Percentiles rank a stretch among this genome's conserved stretches.
Evolutionary conservation across 129 eudicot genomes (phyloP).

Genomic region (Rutidosis leptorrhynchoides): DNA sequence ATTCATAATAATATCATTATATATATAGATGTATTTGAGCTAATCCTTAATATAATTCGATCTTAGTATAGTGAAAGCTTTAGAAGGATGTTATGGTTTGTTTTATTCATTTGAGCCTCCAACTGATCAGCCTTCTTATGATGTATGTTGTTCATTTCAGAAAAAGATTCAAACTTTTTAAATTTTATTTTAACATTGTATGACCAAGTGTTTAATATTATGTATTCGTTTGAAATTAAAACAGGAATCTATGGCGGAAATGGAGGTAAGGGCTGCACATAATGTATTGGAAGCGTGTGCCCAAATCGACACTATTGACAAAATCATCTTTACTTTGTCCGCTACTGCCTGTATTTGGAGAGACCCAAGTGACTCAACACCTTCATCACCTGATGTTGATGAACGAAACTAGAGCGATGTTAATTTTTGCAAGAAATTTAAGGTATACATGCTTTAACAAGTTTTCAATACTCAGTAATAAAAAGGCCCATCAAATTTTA

Average conservation of each 20-base stretch:
- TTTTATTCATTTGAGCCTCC: conserved; percentile 85
- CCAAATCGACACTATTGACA: conserved; percentile 64
- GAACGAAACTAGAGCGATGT: conserved; percentile 74
- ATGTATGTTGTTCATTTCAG: conserved; percentile 37
- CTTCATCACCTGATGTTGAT: conserved; percentile 45
- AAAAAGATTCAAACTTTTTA: neutral
- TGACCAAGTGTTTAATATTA: neutral
- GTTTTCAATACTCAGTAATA: neutral
- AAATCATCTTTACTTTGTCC: conserved; percentile 69
- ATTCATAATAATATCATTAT: too few species aligned
- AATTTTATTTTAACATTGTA: neutral
- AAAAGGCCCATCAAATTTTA: neutral
- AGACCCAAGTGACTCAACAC: too few species aligned
- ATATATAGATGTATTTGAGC: too few species aligned
- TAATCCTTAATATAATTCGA: too few species aligned
- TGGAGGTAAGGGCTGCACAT: conserved; percentile 82
- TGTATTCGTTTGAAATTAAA: neutral
- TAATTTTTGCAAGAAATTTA: conserved; percentile 69
- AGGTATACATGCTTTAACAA: conserved; percentile 40
- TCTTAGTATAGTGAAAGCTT: conserved; percentile 70
- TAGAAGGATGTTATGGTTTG: conserved; percentile 73
- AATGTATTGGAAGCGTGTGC: conserved; percentile 91
- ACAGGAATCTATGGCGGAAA: conserved; percentile 68
- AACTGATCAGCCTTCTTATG: conserved; percentile 55
- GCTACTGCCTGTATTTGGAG: conserved; percentile 63